Base-by-base conservation (phyloP, 1,139 yeast genomes). In the Geotrichum histeridarum region DNA sequence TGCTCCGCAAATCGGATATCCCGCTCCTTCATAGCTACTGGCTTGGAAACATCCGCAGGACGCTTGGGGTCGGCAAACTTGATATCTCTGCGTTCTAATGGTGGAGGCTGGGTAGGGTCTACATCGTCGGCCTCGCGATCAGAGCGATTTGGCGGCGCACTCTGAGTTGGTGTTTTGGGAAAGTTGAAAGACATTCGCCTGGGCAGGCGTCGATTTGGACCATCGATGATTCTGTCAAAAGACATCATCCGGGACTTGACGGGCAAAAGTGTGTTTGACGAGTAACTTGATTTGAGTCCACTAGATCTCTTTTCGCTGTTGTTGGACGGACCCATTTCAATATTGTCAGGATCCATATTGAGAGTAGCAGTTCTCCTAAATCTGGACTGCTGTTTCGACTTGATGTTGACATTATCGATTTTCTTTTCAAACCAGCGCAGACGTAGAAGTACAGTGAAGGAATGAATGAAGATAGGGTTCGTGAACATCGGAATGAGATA, bases 401-500 rank as follows among this genome's bases (percentile, higher is more conserved):
- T 77, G 56, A 77, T 81, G 61, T 84, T 84, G 65, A 94, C 91
- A 61, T 84, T 81, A 67, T 88, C 93, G 68, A 94, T 90, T 63
- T 86, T 80, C 59, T 90, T 79, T 67, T 91, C 96, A 70, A 88
- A 93, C 86, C 53, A 53, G 30, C 43, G 35, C 17, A 53, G 43
- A 18, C 54, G 51, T 3, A 54, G 42, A 35, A 48, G 31, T n/a
- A 54, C 58, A 1, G 55, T 55, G 12, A 44, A 32, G 12, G 95
- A 83, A 68, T 93, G 95, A 57, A 94, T 89, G 66, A 86, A 86
- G 27, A 93, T 88, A 0, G 98, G 98, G 0, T 96, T 91, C 1
- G 95, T 80, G 22, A 89, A 62, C 60, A 82, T 75, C 37, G 94
- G 73, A 1, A 80, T 33, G 18, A 64, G 32, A 51, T 60, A 60